A percentile compares a stretch with the other conserved stretches of the same genome.
These are phyloP conservation scores for Pilasporangium apinafurcum DNA, from an alignment of 352 stramenopile species.

Conservation along the genomic window DNA sequence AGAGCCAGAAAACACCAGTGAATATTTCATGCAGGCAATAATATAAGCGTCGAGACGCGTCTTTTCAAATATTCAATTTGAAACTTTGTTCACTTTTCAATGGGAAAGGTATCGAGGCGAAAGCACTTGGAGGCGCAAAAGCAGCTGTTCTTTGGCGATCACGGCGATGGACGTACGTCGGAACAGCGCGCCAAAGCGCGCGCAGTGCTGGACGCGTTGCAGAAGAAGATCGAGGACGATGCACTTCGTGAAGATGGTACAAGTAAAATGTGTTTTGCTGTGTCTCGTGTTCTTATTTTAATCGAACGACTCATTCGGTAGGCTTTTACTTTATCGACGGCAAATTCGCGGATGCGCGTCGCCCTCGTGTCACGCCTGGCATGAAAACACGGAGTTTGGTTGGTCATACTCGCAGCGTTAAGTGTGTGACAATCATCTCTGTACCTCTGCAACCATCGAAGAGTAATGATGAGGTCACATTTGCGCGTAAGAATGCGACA, in stretches of 20 bases:
- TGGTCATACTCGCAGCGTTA: constrained; percentile 24
- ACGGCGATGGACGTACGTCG: constrained; percentile 30
- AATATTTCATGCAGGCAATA: too few relatives aligned
- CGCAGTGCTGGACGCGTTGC: constrained; percentile 46
- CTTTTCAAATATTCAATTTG: too few relatives aligned
- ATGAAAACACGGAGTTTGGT: constrained; percentile 45
- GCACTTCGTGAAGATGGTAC: constrained; percentile 51
- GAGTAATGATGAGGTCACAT: too few relatives aligned
- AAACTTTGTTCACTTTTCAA: too few relatives aligned
- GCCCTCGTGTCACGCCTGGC: constrained; percentile 32
- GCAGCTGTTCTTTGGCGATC: constrained; percentile 30
- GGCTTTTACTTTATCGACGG: constrained; percentile 58
- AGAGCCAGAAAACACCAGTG: too few relatives aligned
- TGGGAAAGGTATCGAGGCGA: constrained; percentile 35
- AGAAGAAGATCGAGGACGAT: constrained; percentile 57
- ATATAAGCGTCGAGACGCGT: too few relatives aligned
- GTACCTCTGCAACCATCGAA: neutral
- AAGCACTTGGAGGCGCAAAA: constrained; percentile 44
- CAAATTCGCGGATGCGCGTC: constrained; percentile 24
- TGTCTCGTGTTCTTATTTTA: neutral
- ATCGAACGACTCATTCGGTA: too few relatives aligned
- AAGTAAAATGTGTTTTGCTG: neutral
- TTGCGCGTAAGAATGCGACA: too few relatives aligned
- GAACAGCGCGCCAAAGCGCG: constrained; percentile 28
- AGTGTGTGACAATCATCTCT: constrained; percentile 4